Evolutionary conservation across 2,329 filamentous ascomycete species (phyloP).

Genomic region (Penicillium decumbens): DNA sequence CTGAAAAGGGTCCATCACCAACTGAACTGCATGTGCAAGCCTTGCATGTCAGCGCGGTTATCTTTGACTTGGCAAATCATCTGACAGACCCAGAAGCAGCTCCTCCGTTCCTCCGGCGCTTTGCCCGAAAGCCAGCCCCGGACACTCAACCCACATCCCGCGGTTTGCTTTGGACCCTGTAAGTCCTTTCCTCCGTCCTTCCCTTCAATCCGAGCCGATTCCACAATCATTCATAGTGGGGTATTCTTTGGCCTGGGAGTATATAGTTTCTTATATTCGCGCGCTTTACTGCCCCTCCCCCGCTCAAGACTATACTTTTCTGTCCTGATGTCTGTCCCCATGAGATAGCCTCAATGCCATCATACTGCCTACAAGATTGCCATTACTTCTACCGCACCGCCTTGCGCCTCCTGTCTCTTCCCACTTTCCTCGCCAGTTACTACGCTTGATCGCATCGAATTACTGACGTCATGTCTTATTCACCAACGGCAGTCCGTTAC

Average conservation of each 20-base stretch:
- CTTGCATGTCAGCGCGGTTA: background rate
- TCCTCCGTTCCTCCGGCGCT: conserved; percentile 36
- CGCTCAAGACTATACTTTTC: background rate
- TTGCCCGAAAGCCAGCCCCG: conserved; percentile 6
- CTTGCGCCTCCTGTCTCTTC: conserved; percentile 76
- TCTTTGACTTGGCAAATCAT: conserved; percentile 7
- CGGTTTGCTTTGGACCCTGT: conserved; percentile 8
- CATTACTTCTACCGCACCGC: conserved; percentile 92
- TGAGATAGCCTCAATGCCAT: conserved; percentile 63
- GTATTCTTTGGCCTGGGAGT: background rate
- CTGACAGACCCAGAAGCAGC: conserved; percentile 14
- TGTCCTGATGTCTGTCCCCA: conserved; percentile 9
- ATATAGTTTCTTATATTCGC: conserved; percentile 4
- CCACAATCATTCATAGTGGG: conserved; percentile 3
- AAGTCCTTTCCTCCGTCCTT: conserved; percentile 15
- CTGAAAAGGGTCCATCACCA: background rate
- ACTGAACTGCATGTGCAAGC: background rate
- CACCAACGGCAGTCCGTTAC: conserved; percentile 62
- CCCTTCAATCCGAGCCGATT: conserved; percentile 20
- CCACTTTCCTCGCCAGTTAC: conserved; percentile 70
- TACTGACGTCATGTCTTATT: conserved; percentile 52
- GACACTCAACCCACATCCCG: conserved; percentile 8
- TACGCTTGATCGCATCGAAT: conserved; percentile 51
- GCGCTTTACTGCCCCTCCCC: background rate
- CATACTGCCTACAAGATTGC: conserved; percentile 78